phyloP scores from a whole-genome alignment of 345 rosid species.

The Orychophragmus violaceus region DNA sequence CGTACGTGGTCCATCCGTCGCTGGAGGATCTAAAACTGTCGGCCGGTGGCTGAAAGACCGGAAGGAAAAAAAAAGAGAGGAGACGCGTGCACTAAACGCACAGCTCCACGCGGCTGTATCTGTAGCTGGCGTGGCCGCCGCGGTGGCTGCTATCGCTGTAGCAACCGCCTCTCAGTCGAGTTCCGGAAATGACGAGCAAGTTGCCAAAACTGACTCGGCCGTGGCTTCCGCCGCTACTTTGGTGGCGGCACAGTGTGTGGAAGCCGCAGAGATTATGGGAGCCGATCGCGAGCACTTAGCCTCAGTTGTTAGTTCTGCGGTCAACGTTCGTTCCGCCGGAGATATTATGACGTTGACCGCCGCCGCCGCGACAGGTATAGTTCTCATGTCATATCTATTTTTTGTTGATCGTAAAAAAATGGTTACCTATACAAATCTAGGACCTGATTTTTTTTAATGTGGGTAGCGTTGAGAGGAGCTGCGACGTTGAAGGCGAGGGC shows the following conservation, averaged over 20 bases:
- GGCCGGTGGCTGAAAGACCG: slow-evolving; percentile 81
- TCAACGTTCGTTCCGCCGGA: slow-evolving; percentile 69
- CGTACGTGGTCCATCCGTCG: slow-evolving; percentile 26
- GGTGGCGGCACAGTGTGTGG: slow-evolving; percentile 78
- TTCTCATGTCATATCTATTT: too few relatives aligned
- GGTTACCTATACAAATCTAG: too few relatives aligned
- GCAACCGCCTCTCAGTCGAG: slow-evolving; percentile 63
- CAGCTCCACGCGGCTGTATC: slow-evolving; percentile 79
- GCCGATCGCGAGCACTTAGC: slow-evolving; percentile 80
- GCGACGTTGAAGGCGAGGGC: slow-evolving; percentile 88
- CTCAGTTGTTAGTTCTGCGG: slow-evolving; percentile 68
- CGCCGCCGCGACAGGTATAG: slow-evolving; percentile 83
- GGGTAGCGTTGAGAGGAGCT: slow-evolving; percentile 87
- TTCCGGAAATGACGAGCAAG: slow-evolving; percentile 59
- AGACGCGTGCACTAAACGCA: slow-evolving; percentile 66
- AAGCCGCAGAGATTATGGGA: slow-evolving; percentile 77
- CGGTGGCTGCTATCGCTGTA: slow-evolving; percentile 71
- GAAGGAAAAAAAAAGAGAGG: slow-evolving; percentile 81
- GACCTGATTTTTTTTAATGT: too few relatives aligned
- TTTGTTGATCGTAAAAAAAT: too few relatives aligned
- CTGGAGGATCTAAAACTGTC: slow-evolving; percentile 60
- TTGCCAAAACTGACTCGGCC: slow-evolving; percentile 65
- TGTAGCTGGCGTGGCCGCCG: slow-evolving; percentile 77
- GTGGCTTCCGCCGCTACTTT: slow-evolving; percentile 78
- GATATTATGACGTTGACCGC: slow-evolving; percentile 85